Evolutionary conservation across 1,139 yeast genomes (phyloP).

Genomic region (Candida dubliniensis): DNA sequence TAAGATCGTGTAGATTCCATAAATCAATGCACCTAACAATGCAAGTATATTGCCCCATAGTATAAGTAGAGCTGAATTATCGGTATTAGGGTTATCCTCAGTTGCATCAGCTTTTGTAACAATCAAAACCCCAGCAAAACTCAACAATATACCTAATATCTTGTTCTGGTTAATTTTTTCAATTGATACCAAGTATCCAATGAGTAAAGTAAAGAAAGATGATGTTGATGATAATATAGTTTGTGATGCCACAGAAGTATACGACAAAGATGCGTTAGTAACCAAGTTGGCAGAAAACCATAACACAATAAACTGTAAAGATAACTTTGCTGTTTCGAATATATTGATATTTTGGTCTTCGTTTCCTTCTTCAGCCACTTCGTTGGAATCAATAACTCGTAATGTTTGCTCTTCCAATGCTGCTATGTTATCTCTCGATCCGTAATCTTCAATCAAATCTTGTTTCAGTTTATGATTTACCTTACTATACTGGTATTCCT

Average conservation of each 20-base stretch:
- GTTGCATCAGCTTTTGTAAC: conserved; percentile 66
- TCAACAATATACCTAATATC: conserved; percentile 64
- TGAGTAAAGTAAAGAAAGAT: conserved; percentile 82
- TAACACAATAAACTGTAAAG: conserved; percentile 77
- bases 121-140: conserved; percentile 76
- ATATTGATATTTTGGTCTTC: conserved; percentile 27
- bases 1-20: conserved; percentile 89
- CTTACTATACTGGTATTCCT: conserved; percentile 21
- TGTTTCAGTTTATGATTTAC: conserved; percentile 14
- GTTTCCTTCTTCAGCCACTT: conserved; percentile 16
- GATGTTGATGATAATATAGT: conserved; percentile 90
- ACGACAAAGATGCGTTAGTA: conserved; percentile 82
- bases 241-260: conserved; percentile 90
- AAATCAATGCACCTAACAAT: conserved; percentile 76
- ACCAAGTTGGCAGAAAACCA: conserved; percentile 92
- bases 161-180: conserved; percentile 69
- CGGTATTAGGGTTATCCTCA: conserved; percentile 22
- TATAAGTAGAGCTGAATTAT: conserved; percentile 37
- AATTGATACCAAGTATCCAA: conserved; percentile 73
- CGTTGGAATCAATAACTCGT: conserved; percentile 10
- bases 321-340: conserved; percentile 56
- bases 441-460: conserved; percentile 16
- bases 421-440: conserved; percentile 17
- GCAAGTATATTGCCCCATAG: conserved; percentile 80
- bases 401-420: conserved; percentile 5